Percentiles rank a stretch among this genome's conserved stretches.
phyloP scores from a whole-genome alignment of 2,329 filamentous ascomycete species.

The Aquanectria penicillioides region DNA sequence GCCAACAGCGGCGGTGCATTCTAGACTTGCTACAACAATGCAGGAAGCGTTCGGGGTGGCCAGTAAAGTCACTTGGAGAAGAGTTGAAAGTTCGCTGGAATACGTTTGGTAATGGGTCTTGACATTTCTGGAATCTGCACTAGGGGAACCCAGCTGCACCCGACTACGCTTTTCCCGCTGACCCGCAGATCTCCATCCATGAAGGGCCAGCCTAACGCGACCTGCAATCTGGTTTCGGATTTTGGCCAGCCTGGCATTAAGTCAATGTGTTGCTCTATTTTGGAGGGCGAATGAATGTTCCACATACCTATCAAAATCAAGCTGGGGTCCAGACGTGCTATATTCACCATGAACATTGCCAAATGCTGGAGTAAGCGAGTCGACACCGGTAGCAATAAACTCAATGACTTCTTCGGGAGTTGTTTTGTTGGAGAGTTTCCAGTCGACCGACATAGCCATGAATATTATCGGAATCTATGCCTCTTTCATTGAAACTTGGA shows the following conservation, averaged over 20 bases:
- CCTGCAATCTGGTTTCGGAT: slow-evolving; percentile 45
- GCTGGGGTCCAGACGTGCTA: slow-evolving; percentile 68
- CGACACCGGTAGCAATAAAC: slow-evolving; percentile 76
- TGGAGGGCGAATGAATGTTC: not conserved
- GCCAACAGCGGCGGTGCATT: not conserved
- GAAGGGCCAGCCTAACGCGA: slow-evolving; percentile 58
- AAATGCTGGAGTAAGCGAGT: slow-evolving; percentile 78
- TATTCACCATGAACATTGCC: slow-evolving; percentile 83
- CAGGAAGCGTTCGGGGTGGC: not conserved
- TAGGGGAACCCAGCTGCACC: too few species aligned
- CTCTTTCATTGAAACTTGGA: too few species aligned
- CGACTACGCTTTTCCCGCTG: not conserved
- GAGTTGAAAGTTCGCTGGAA: not conserved
- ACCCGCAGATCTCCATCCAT: slow-evolving; percentile 3
- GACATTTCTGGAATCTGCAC: not conserved
- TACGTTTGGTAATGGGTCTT: not conserved
- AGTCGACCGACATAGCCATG: slow-evolving; percentile 63
- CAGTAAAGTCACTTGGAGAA: not conserved
- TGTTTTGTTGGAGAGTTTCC: slow-evolving; percentile 64
- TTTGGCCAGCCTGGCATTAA: slow-evolving; percentile 47
- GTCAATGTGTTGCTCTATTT: not conserved
- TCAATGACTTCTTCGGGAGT: slow-evolving; percentile 75
- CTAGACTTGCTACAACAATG: not conserved
- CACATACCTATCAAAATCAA: slow-evolving; percentile 57
- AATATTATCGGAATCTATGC: too few species aligned